Conservation (phyloP, 441 rosid genomes). For the Erodium texanum region DNA sequence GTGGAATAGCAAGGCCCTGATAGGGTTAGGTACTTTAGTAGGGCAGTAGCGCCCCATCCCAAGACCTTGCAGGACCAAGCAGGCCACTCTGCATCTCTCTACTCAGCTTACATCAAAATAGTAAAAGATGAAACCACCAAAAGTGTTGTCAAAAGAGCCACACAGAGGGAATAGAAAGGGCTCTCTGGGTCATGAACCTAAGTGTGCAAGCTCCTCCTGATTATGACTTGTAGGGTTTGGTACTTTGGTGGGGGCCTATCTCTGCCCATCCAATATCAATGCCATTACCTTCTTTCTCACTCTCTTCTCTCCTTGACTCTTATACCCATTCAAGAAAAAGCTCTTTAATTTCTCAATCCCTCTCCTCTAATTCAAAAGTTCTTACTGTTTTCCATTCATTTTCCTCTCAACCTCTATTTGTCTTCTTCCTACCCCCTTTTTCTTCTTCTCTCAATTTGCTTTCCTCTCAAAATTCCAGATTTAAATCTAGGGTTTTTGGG, state of each 20-base stretch:
- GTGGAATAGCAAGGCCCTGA: neutral
- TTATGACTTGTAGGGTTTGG: constrained; percentile 10
- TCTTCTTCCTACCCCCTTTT: constrained; percentile 20
- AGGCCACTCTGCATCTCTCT: neutral
- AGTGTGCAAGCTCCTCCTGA: constrained; percentile 1
- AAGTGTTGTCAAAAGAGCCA: constrained; percentile 3
- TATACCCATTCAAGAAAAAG: constrained; percentile 12
- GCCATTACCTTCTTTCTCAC: constrained; percentile 8
- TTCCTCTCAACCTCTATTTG: constrained; percentile 17
- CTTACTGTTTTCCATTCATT: constrained; percentile 21
- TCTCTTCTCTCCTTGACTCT: neutral
- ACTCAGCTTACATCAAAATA: neutral
- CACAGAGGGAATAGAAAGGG: neutral
- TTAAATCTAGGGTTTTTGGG: constrained; percentile 44
- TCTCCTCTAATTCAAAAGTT: constrained; percentile 31
- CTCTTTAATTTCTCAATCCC: constrained; percentile 24
- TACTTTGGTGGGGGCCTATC: constrained; percentile 24
- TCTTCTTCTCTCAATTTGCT: constrained; percentile 30
- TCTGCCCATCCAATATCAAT: constrained; percentile 9
- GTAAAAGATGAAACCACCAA: constrained; percentile 8
- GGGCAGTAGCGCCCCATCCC: neutral
- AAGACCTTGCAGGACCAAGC: neutral
- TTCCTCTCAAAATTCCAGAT: constrained; percentile 51
- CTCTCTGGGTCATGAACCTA: neutral
- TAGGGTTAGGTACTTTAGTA: neutral